Conservation (phyloP, 331 rosid species). For the Telfairia occidentalis region DNA sequence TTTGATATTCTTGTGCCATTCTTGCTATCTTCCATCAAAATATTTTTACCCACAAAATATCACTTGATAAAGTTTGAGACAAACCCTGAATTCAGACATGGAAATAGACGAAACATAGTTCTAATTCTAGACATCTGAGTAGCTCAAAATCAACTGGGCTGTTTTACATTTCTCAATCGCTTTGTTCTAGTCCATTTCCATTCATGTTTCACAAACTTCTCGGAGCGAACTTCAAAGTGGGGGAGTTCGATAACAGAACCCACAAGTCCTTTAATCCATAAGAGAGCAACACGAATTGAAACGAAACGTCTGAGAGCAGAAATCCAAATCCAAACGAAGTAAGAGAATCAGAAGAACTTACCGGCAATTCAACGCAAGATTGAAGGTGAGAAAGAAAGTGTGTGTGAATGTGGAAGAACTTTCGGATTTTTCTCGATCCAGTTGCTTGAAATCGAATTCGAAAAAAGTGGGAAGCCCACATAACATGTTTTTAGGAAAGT, state of each 20-base stretch:
- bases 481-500: not conserved
- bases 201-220: not conserved
- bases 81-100: constrained; percentile 13
- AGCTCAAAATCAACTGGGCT: not conserved
- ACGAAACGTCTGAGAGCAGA: not conserved
- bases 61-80: not conserved
- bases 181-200: not conserved
- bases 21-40: constrained; percentile 28
- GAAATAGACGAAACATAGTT: not conserved
- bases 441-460: not conserved
- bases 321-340: not conserved
- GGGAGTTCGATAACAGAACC: not conserved
- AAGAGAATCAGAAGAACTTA: not conserved
- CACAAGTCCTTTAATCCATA: not conserved
- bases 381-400: not conserved
- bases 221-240: not conserved
- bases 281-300: not conserved
- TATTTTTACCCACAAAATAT: not conserved
- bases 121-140: not conserved
- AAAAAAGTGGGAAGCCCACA: not conserved
- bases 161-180: not conserved
- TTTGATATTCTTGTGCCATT: constrained; percentile 49
- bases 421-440: constrained; percentile 7
- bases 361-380: not conserved
- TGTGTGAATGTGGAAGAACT: not conserved